Base-by-base conservation (phyloP, 805 yeast genomes). In the Brettanomyces sp. region DNA sequence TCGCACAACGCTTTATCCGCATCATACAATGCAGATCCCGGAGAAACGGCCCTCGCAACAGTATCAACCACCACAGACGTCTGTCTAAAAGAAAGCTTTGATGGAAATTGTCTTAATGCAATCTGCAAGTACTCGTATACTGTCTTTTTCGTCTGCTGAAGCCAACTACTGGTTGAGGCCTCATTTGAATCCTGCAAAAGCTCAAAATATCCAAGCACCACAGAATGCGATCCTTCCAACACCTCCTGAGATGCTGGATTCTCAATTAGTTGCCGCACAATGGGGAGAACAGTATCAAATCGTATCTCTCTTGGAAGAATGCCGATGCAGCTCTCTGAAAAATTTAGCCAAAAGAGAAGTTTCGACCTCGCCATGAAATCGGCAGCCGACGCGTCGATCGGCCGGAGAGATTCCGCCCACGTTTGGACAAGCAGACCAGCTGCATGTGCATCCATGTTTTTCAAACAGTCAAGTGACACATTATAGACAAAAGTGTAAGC, bases 221-320 rank as follows among this genome's bases (percentile, higher is more conserved):
- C 82, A 0, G 88, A 79, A 57, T 84, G 91, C 1, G 80, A 69
- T 0, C 82, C 76, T 56, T 84, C 91, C 9, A 80, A 60, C 4
- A 78, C 52, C 2, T 65, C 58, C 25, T 57, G 59, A 33, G 49
- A 49, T 1, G 36, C 32, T 2, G 53, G 34, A 3, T 40, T 46
- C 24, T 58, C 57, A 3, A 64, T 54, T 9, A 61, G 47, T 9
- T 43, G 45, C 18, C 56, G 53, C 4, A 59, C 51, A 5, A 58
- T 48, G 1, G 66, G 63, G 4, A 62, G 38, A 7, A 64, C 47
- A 4, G 49, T 39, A 3, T 49, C 45, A 25, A 50, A 49, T 23
- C 62, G 69, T 34, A 73, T 52, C 32, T 61, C 59, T 32, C 66
- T 56, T 22, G 72, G 62, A 1, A 66, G 51, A 6, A 63, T n/a